Base-by-base conservation (phyloP, 139 green algal genomes). In the Trebouxia sp. region DNA sequence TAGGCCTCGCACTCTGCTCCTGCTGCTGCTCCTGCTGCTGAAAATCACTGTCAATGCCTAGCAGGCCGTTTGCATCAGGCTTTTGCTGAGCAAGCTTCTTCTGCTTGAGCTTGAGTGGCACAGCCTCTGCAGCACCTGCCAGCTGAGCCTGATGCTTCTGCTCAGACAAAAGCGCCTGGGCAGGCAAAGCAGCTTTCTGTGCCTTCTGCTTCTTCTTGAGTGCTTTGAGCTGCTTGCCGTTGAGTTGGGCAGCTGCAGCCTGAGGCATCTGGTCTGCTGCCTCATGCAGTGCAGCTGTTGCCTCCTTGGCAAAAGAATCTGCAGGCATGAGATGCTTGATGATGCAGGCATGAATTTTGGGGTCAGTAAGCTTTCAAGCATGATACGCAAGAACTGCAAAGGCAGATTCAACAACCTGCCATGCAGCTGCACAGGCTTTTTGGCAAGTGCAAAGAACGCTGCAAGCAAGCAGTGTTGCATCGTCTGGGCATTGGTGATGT, bases 61-160 rank as follows among this genome's bases (percentile, higher is more conserved):
- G 65, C 30, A 41, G 28, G 77, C 47, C 4, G 50, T 53, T 69
- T 81, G 80, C 55, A 65, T 65, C 65, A 66, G 82, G 38, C 78
- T 69, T 32, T n/a, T 43, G 75, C 24, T 66, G 48, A 0, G 65
- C 76, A 20, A 79, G 69, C 80, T 84, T 85, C 9, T 22, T n/a
- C 45, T 79, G 43, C 7, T 65, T 79, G 45, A 65, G 42, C 30
- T 65, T 53, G 12, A 79, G n/a, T 37, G 72, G 28, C 32, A 42
- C 72, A 47, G 45, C 72, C 72, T 65, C 72, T 0, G n/a, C 45
- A 55, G 72, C 45, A n/a, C 72, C 72, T 47, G 72, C 72, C 32
- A 79, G 30, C 42, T 79, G 72, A 12, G 72, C 45, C 20, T 47
- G 22, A 37, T 77, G 67, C 41, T 56, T 51, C 41, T 56, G 67